Evolutionary conservation across 139 green algal genomes (phyloP).

Genomic region (Nannochloris sp.): DNA sequence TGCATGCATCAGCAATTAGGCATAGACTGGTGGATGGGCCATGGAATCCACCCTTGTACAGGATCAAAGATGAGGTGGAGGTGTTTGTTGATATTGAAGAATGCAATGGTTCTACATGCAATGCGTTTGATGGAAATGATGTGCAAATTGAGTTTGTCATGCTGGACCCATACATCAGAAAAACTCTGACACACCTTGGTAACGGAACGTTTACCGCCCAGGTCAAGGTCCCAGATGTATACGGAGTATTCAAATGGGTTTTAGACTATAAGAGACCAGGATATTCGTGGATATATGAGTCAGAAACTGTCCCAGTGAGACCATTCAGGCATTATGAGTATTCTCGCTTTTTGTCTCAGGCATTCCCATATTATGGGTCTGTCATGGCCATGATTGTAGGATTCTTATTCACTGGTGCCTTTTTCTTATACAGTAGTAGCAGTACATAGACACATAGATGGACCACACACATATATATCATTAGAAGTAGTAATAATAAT

Average conservation of each 20-base stretch:
- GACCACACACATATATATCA: background rate
- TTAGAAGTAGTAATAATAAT: no score
- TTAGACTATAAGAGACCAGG: constrained; percentile 71
- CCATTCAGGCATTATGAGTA: constrained; percentile 94
- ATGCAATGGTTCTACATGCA: constrained; percentile 30
- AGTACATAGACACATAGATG: constrained; percentile 3
- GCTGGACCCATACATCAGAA: constrained; percentile 86
- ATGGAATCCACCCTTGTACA: constrained; percentile 37
- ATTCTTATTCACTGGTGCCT: constrained; percentile 59
- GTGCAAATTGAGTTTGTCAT: constrained; percentile 92
- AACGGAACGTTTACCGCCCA: constrained; percentile 33
- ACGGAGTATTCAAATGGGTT: constrained; percentile 97
- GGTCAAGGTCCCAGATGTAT: constrained; percentile 81
- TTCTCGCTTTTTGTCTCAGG: constrained; percentile 68
- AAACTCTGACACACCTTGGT: constrained; percentile 51
- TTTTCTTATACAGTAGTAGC: constrained; percentile 64
- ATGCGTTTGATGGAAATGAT: constrained; percentile 65
- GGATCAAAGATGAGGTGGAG: constrained; percentile 49
- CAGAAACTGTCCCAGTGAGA: constrained; percentile 67
- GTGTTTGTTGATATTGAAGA: constrained; percentile 69
- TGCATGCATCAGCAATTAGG: constrained; percentile 40
- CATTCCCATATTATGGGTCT: constrained; percentile 83
- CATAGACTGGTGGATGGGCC: constrained; percentile 33
- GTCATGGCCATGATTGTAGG: constrained; percentile 54
- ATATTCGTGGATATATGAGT: constrained; percentile 61